Percentiles rank a stretch among this genome's conserved stretches.
Evolutionary conservation across 176 grass and related monocot genomes (phyloP).

Genomic region (Eremochloa ophiuroides): DNA sequence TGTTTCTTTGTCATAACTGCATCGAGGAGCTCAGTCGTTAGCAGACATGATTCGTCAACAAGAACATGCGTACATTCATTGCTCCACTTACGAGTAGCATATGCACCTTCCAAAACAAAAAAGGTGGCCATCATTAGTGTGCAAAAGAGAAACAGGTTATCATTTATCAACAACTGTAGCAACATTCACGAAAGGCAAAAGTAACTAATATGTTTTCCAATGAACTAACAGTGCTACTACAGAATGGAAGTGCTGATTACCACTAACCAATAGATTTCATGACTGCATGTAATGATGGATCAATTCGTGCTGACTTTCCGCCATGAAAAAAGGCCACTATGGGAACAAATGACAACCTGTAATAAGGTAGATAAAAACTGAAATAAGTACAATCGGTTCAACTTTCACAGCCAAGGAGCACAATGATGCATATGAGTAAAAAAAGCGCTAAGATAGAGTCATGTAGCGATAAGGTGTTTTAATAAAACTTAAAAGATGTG

Average conservation of each 20-base stretch:
- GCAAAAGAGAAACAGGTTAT: conserved; percentile 14
- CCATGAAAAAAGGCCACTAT: conserved; percentile 58
- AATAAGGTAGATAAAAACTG: conserved; percentile 7
- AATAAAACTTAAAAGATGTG: not conserved
- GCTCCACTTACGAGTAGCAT: conserved; percentile 67
- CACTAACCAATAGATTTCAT: conserved; percentile 83
- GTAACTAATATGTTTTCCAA: not conserved
- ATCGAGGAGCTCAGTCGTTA: conserved; percentile 74
- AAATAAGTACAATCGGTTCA: conserved; percentile 4
- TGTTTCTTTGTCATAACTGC: conserved; percentile 70
- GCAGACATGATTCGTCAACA: conserved; percentile 66
- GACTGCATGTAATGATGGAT: conserved; percentile 55
- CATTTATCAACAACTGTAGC: not conserved
- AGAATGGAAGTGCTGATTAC: conserved; percentile 17
- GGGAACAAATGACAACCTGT: conserved; percentile 75
- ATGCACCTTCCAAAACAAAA: conserved; percentile 54
- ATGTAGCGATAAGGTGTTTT: conserved; percentile 3
- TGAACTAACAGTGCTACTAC: not conserved
- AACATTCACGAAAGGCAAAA: not conserved
- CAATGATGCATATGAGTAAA: not conserved
- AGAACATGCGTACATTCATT: conserved; percentile 81
- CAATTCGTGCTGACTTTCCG: conserved; percentile 34
- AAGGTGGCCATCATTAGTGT: not conserved
- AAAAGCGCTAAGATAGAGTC: not conserved
- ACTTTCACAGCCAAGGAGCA: not conserved